A percentile compares a stretch with the other conserved stretches of the same genome.
Evolutionary conservation across 805 yeast species (phyloP).

Genomic region (Isabelozyma heimii): DNA sequence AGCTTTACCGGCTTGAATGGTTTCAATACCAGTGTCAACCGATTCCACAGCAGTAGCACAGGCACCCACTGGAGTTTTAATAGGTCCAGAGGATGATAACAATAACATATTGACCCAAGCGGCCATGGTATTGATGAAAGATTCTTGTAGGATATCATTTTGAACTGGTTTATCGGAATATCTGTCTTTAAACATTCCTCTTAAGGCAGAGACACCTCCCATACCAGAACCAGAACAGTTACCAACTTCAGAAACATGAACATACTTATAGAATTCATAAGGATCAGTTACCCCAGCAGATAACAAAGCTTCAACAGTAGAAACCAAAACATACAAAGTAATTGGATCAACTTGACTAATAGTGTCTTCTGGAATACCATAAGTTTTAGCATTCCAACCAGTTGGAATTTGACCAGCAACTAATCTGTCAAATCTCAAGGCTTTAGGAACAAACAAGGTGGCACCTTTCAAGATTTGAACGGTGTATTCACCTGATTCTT

Average conservation of each 20-base stretch:
- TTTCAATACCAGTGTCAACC: conserved; percentile 92
- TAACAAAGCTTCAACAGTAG: conserved; percentile 92
- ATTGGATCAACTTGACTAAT: conserved; percentile 94
- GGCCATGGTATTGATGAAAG: conserved; percentile 97
- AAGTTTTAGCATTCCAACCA: conserved; percentile 95
- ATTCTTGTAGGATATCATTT: conserved; percentile 95
- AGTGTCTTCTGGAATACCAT: conserved; percentile 93
- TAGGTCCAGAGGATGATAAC: conserved; percentile 96
- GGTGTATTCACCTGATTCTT: conserved; percentile 88
- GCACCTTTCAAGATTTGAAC: conserved; percentile 94
- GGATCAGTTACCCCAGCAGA: conserved; percentile 97
- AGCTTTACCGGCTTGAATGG: conserved; percentile 90
- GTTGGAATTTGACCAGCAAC: conserved; percentile 95
- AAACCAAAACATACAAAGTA: conserved; percentile 86
- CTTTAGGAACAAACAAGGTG: conserved; percentile 85
- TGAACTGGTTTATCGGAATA: conserved; percentile 91
- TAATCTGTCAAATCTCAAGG: conserved; percentile 68
- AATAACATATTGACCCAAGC: conserved; percentile 99
- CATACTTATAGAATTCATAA: conserved; percentile 96
- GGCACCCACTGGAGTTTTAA: conserved; percentile 99
- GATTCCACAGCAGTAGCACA: conserved; percentile 99
- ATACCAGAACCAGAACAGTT: conserved; percentile 99
- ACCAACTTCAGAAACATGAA: conserved; percentile 97
- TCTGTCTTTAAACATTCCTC: conserved; percentile 97
- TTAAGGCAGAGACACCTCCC: conserved; percentile 98